Evolutionary conservation across 2,329 filamentous ascomycete species (phyloP), one percentile per base, ranked within the genome.

Genomic region (Colletotrichum sublineola): DNA sequence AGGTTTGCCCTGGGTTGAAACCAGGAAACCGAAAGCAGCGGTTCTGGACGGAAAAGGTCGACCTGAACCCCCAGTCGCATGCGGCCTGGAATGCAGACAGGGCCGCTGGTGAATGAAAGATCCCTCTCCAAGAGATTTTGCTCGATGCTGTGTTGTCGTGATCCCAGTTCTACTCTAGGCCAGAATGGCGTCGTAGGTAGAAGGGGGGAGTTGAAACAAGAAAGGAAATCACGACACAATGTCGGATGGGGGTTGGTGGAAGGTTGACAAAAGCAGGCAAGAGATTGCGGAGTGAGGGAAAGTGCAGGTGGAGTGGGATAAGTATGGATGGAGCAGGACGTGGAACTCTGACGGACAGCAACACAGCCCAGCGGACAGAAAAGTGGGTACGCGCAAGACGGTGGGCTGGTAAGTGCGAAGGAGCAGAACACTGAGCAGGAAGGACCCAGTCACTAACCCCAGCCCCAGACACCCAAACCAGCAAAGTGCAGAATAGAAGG

Each of bases 261-360:
- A 38, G 52, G 67, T 65, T 70, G 55, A 62, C 67, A 65, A 38
- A 65, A 48, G 60, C 60, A 70, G 55, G 33, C 61, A 31, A 55
- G 61, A 62, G 53, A 58, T 48, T 56, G 70, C 60, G 70, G 66
- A 70, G 67, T 12, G 70, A 65, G 55, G 53, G 70, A 73, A n/a
- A 70, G 71, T 73, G 71, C 71, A 73, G 71, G 71, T 73, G 68
- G 71, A 73, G 71, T 60, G 68, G 71, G 71, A 73, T 73, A 73
- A 71, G 71, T 73, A 73, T 73, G 67, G 62, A 71, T 73, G 67
- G 57, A 71, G 63, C 50, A 52, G 57, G 38, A 52, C 46, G 24
- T 62, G 65, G 65, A 62, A 68, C 70, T 70, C 66, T 70, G 70
- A 73, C 66, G 61, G 67, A 55, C 66, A 72, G 70, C 63, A 56